These are phyloP conservation scores for Tulasnella sp. DNA, from an alignment of 768 basidiomycete genomes.

Conservation along the genomic window DNA sequence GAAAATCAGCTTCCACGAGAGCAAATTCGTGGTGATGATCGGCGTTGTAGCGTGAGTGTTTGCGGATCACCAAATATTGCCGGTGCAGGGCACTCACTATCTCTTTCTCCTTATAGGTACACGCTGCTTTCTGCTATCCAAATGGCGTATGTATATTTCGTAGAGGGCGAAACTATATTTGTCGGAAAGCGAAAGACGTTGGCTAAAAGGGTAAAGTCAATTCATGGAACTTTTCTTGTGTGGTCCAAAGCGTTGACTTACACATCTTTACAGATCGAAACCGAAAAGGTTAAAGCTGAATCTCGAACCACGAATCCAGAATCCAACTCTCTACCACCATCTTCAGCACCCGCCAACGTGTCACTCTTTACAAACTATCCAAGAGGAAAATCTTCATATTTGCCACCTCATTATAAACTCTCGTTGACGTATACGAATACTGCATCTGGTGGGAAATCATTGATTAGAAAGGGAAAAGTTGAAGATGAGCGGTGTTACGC, in stretches of 20 bases:
- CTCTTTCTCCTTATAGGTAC: constrained; percentile 39
- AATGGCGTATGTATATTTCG: constrained; percentile 70
- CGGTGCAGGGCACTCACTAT: constrained; percentile 12
- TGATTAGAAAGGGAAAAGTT: constrained; percentile 53
- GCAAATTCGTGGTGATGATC: constrained; percentile 64
- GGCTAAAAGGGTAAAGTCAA: constrained; percentile 56
- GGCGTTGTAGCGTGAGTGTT: constrained; percentile 62
- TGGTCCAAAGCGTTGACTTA: not conserved
- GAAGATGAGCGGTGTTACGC: constrained; percentile 46
- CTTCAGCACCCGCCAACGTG: constrained; percentile 27
- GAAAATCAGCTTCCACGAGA: constrained; percentile 77
- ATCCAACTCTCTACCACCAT: not conserved
- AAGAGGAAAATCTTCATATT: constrained; percentile 29
- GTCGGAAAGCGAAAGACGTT: constrained; percentile 83
- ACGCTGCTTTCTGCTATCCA: constrained; percentile 56
- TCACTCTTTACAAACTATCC: constrained; percentile 17
- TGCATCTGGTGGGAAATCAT: constrained; percentile 72
- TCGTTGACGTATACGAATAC: constrained; percentile 61
- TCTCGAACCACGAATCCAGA: constrained; percentile 37
- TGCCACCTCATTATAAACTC: constrained; percentile 55
- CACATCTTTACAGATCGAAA: constrained; percentile 52
- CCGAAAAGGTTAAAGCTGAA: constrained; percentile 71
- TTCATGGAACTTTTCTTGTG: constrained; percentile 5
- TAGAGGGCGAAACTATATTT: constrained; percentile 76
- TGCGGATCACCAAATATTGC: not conserved